Conservation (phyloP, 768 basidiomycete genomes). For the Mycena albidolilacea region DNA sequence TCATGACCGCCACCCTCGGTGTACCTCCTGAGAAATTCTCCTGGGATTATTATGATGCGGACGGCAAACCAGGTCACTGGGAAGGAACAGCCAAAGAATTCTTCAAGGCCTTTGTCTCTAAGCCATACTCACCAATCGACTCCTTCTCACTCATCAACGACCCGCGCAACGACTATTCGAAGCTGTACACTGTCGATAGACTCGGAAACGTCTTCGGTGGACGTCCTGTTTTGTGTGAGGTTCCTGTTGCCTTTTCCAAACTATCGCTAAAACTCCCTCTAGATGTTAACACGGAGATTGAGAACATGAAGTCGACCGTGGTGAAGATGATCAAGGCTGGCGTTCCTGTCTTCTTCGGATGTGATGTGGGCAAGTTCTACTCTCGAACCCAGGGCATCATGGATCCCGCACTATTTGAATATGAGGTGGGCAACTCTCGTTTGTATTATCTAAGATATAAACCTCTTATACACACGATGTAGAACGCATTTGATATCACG, state of each 20-base stretch:
- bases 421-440: conserved; percentile 67
- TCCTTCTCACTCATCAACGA: conserved; percentile 96
- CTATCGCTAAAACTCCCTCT: conserved; percentile 19
- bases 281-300: conserved; percentile 93
- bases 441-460: neutral
- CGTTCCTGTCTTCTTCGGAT: conserved; percentile 95
- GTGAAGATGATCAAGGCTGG: conserved; percentile 91
- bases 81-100: conserved; percentile 88
- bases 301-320: conserved; percentile 85
- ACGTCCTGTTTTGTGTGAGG: conserved; percentile 85
- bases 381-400: conserved; percentile 82
- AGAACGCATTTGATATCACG: conserved; percentile 88
- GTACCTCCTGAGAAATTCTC: conserved; percentile 85
- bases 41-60: conserved; percentile 92
- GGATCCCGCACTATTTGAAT: conserved; percentile 88
- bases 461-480: conserved; percentile 1
- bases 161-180: conserved; percentile 87
- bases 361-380: conserved; percentile 91
- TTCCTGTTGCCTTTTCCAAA: neutral
- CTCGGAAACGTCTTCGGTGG: conserved; percentile 95
- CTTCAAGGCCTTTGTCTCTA: conserved; percentile 74
- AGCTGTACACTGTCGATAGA: conserved; percentile 92
- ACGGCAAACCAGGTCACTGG: conserved; percentile 83
- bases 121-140: conserved; percentile 73
- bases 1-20: conserved; percentile 90